phyloP scores from a whole-genome alignment of 768 basidiomycete genomes.

The Cystobasidium tubakii region DNA sequence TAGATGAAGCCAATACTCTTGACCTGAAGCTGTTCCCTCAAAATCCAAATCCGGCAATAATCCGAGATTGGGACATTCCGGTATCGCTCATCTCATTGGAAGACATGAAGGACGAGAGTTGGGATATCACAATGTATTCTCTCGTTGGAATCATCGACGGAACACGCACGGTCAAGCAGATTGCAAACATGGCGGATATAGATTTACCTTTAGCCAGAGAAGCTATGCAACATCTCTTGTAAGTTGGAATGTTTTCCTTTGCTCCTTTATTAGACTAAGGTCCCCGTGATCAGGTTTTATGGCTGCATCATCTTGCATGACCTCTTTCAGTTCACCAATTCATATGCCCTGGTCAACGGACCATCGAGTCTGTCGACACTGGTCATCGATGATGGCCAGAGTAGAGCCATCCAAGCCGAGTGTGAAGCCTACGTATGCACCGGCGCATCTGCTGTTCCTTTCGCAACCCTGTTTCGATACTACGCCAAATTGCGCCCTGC shows the following conservation, averaged over 20 bases:
- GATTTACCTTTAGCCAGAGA: constrained; percentile 73
- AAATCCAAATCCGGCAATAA: constrained; percentile 83
- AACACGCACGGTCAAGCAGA: constrained; percentile 79
- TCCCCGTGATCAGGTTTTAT: constrained; percentile 63
- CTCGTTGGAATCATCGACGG: constrained; percentile 75
- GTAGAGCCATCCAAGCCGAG: constrained; percentile 75
- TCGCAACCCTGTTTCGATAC: constrained; percentile 76
- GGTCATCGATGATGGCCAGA: constrained; percentile 48
- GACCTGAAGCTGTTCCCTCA: constrained; percentile 95
- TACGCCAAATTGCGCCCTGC: constrained; percentile 82
- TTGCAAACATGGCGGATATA: constrained; percentile 85
- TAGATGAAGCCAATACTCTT: constrained; percentile 87
- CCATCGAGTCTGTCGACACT: constrained; percentile 4
- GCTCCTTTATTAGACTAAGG: background rate
- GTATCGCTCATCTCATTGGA: constrained; percentile 76
- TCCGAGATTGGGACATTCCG: constrained; percentile 93
- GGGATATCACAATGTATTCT: constrained; percentile 92
- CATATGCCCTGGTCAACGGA: constrained; percentile 77
- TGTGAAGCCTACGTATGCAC: constrained; percentile 81
- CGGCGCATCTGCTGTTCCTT: constrained; percentile 53
- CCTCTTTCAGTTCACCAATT: constrained; percentile 95
- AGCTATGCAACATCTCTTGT: constrained; percentile 89
- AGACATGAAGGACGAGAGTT: constrained; percentile 76
- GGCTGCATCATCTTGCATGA: constrained; percentile 95
- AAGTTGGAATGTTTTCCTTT: constrained; percentile 46